A percentile compares a stretch with the other conserved stretches of the same genome.
These are phyloP conservation scores for Logfia minima DNA, from an alignment of 129 eudicot genomes.

Conservation along the genomic window DNA sequence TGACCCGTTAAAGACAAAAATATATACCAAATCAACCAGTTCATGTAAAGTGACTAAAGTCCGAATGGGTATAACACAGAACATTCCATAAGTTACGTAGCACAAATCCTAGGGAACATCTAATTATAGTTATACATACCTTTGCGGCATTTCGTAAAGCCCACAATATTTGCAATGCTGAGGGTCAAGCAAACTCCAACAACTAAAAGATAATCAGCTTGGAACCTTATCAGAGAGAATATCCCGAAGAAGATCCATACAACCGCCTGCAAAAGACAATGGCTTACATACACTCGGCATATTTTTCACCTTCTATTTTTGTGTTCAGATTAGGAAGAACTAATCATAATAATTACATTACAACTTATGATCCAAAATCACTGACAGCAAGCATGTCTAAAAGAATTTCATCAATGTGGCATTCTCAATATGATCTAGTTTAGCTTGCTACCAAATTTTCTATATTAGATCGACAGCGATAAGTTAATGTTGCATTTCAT, in stretches of 20 bases:
- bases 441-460: background rate
- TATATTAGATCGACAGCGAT: background rate
- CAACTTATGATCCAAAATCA: constrained; percentile 5
- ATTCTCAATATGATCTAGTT: background rate
- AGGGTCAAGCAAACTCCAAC: constrained; percentile 98
- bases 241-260: constrained; percentile 80
- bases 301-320: background rate
- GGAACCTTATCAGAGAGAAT: constrained; percentile 94
- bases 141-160: constrained; percentile 96
- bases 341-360: background rate
- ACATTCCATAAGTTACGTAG: background rate
- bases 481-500: background rate
- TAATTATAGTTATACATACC: constrained; percentile 43
- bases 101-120: background rate
- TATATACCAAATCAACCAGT: background rate
- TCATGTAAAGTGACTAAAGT: background rate
- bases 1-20: too few relatives aligned
- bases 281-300: background rate
- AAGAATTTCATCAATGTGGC: constrained; percentile 13
- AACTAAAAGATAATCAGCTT: constrained; percentile 96
- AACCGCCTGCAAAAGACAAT: constrained; percentile 62
- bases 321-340: background rate
- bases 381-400: constrained; percentile 5
- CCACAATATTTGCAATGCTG: constrained; percentile 89
- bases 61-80: background rate